Evolutionary conservation across 345 rosid genomes (phyloP).

Genomic region (Noccaea bulbosa): DNA sequence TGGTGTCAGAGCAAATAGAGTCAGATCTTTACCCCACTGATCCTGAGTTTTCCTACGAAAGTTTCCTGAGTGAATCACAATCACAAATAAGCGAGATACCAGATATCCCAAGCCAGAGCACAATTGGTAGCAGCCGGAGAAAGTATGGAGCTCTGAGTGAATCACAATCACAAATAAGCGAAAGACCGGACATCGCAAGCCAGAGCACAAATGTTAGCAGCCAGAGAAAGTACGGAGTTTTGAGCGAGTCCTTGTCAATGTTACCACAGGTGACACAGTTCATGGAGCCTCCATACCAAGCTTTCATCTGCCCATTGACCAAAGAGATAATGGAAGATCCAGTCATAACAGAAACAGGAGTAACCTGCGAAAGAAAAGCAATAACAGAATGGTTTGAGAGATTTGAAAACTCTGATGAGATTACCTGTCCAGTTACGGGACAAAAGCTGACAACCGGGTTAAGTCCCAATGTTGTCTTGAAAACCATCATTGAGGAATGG

Average conservation of each 20-base stretch:
- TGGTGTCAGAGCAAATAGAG: conserved; percentile 41
- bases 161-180: conserved; percentile 43
- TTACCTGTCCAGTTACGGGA: conserved; percentile 67
- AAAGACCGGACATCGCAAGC: conserved; percentile 40
- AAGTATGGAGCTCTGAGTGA: conserved; percentile 33
- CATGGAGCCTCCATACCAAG: conserved; percentile 72
- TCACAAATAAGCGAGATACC: conserved; percentile 42
- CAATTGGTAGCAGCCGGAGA: conserved; percentile 45
- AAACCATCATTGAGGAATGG: conserved; percentile 84
- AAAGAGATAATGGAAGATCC: conserved; percentile 89
- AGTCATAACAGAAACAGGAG: conserved; percentile 74
- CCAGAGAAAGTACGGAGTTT: conserved; percentile 44
- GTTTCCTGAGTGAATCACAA: conserved; percentile 43
- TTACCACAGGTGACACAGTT: conserved; percentile 55
- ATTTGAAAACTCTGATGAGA: conserved; percentile 48
- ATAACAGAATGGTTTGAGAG: conserved; percentile 65
- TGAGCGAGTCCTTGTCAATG: conserved; percentile 47
- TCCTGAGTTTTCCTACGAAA: conserved; percentile 51
- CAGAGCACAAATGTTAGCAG: conserved; percentile 39
- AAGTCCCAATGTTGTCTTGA: conserved; percentile 59
- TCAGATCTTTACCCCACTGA: conserved; percentile 68
- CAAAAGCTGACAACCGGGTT: conserved; percentile 48
- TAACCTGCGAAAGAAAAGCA: conserved; percentile 75
- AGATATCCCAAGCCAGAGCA: conserved; percentile 35
- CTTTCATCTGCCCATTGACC: conserved; percentile 85